Percentiles rank a stretch among this genome's conserved stretches.
Evolutionary conservation across 2,329 filamentous ascomycete species (phyloP).

Genomic region (Ceratocystis cubensis): DNA sequence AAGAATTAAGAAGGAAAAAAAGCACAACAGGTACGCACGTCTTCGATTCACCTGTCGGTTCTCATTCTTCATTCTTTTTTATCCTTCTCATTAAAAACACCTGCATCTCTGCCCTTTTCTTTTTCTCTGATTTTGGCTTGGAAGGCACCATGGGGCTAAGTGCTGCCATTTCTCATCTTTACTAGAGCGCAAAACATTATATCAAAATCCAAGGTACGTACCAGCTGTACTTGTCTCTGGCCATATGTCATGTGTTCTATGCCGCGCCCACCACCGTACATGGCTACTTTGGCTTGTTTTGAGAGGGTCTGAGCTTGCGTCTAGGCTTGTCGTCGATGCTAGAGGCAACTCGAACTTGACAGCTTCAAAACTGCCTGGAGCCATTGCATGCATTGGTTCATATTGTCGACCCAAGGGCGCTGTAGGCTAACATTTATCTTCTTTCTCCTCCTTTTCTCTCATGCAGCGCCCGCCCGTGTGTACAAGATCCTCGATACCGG

Average conservation of each 20-base stretch:
- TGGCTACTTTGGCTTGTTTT: no score
- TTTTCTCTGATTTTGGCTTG: background rate
- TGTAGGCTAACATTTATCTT: background rate
- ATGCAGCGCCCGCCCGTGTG: background rate
- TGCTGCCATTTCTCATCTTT: constrained; percentile 13
- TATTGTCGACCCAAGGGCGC: no score
- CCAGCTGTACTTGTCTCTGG: no score
- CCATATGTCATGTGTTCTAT: no score
- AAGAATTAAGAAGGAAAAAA: background rate
- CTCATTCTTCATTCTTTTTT: background rate
- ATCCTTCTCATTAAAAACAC: background rate
- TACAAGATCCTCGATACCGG: background rate
- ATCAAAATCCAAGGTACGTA: constrained; percentile 5
- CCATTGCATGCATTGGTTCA: no score
- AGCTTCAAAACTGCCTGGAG: background rate
- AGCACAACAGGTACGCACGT: constrained; percentile 1
- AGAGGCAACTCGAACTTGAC: background rate
- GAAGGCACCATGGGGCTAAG: constrained; percentile 19
- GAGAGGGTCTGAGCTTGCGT: background rate
- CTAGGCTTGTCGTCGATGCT: background rate
- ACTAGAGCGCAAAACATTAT: constrained; percentile 15
- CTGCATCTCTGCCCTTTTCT: background rate
- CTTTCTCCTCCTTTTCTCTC: background rate
- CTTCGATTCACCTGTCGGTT: background rate
- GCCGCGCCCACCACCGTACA: no score